Evolutionary conservation across 2,329 filamentous ascomycete genomes (phyloP), one percentile per base, ranked within the genome.

Genomic region (Hymenoscyphus repandus): DNA sequence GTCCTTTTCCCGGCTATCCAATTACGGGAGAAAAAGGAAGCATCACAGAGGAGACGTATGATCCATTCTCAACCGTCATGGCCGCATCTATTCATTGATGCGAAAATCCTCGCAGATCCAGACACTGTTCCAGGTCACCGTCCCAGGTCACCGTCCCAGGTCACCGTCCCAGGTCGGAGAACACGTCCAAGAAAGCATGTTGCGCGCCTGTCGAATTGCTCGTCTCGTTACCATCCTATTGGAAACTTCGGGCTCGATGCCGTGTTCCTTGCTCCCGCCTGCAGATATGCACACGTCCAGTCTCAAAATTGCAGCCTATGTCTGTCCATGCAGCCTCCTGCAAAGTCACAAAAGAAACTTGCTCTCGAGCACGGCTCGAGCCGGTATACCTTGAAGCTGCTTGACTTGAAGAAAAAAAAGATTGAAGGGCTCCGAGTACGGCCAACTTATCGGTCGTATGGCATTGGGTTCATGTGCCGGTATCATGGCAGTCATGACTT

Each of bases 361-460:
- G 34, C 36, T 33, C 37, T 43, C 31, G 20, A 13, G 27, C 27
- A 39, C 39, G 47, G 31, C 40, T 39, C 44, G 44, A 46, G 18
- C 44, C 44, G 44, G 22, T 46, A 38, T 46, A 37, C 44, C 44
- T 33, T 37, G 44, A 34, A 33, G 17, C n/a, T 33, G 45, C 38
- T 38, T 30, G 37, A 34, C 22, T 31, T 11, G 12, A 18, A 31
- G n/a, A n/a, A n/a, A n/a, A n/a, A n/a, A n/a, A n/a, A 43, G 17
- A 42, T 17, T 37, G 9, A 11, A 43, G 6, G 13, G 38, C 30
- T 36, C 39, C 32, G 32, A 37, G n/a, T 20, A 18, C 20, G 32
- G 47, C 13, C 6, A 5, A 3, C 7, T 27, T 2, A 41, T 33
- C 20, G 32, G 39, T 33, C 27, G 30, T 33, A 36, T 15, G 40